These are phyloP conservation scores for Vitis rotundifolia DNA, from an alignment of 164 flowering plant species.

Conservation along the genomic window DNA sequence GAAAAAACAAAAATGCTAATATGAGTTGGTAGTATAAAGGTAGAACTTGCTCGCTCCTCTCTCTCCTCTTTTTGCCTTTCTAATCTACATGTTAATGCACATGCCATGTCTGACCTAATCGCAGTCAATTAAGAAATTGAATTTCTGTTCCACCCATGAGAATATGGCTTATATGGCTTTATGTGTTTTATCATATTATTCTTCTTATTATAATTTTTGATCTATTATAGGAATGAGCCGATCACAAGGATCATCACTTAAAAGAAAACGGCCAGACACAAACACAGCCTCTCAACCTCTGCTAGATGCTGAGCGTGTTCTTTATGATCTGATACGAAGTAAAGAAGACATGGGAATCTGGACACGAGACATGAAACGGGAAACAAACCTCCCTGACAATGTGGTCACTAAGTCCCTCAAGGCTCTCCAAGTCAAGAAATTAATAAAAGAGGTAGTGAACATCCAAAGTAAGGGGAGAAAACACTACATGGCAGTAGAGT, in stretches of 20 bases:
- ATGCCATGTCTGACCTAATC: too few species aligned
- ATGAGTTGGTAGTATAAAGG: too few species aligned
- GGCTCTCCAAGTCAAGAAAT: constrained; percentile 32
- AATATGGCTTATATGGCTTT: too few species aligned
- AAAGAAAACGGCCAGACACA: constrained; percentile 34
- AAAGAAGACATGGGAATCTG: constrained; percentile 52
- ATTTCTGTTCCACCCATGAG: too few species aligned
- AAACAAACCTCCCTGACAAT: constrained; percentile 27
- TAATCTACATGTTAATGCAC: too few species aligned
- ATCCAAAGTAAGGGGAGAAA: constrained; percentile 49
- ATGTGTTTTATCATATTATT: background rate
- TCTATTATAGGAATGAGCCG: constrained; percentile 25
- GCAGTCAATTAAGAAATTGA: too few species aligned
- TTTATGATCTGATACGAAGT: constrained; percentile 25
- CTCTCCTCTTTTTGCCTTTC: too few species aligned
- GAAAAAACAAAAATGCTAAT: too few species aligned
- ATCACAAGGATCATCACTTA: constrained; percentile 16
- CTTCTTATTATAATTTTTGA: background rate
- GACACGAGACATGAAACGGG: constrained; percentile 37
- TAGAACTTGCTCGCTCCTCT: too few species aligned
- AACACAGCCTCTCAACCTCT: background rate
- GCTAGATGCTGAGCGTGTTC: constrained; percentile 14
- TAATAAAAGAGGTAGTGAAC: constrained; percentile 63
- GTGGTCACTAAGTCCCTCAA: constrained; percentile 47
- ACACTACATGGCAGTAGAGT: constrained; percentile 61